These are phyloP conservation scores for Phyllosticta citriasiana DNA, from an alignment of 2,329 filamentous ascomycete species.

Conservation along the genomic window DNA sequence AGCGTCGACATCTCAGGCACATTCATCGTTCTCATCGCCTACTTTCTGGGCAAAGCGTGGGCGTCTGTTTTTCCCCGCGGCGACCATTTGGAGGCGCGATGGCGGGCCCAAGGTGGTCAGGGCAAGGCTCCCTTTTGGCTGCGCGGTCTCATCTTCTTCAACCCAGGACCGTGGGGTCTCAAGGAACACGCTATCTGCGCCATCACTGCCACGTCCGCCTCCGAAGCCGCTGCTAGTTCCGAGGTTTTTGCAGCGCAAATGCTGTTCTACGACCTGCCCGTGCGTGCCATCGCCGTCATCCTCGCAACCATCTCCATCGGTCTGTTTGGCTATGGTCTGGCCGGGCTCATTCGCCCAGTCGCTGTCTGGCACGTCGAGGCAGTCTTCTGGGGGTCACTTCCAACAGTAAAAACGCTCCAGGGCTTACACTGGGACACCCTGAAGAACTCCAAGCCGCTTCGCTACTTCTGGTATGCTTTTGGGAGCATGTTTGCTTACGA, in stretches of 20 bases:
- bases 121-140: constrained; percentile 37
- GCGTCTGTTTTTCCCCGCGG: constrained; percentile 41
- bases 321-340: constrained; percentile 46
- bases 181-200: constrained; percentile 40
- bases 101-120: constrained; percentile 33
- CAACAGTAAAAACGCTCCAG: constrained; percentile 45
- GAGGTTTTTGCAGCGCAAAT: constrained; percentile 25
- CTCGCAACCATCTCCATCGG: constrained; percentile 44
- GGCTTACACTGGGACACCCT: constrained; percentile 45
- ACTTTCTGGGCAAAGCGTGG: constrained; percentile 45
- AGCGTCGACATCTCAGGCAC: constrained; percentile 39
- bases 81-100: constrained; percentile 39
- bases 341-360: constrained; percentile 44
- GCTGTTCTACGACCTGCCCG: constrained; percentile 42
- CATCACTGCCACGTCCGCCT: background rate
- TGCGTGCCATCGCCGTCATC: constrained; percentile 39
- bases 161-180: constrained; percentile 42
- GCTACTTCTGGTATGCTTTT: constrained; percentile 45
- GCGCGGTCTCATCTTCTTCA: constrained; percentile 35
- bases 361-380: constrained; percentile 47
- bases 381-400: constrained; percentile 47
- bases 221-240: constrained; percentile 36
- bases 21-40: constrained; percentile 48
- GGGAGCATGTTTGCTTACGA: constrained; percentile 42
- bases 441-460: constrained; percentile 41